Conservation (phyloP, 2,329 filamentous ascomycete genomes). For the Aspergillus alliaceus region DNA sequence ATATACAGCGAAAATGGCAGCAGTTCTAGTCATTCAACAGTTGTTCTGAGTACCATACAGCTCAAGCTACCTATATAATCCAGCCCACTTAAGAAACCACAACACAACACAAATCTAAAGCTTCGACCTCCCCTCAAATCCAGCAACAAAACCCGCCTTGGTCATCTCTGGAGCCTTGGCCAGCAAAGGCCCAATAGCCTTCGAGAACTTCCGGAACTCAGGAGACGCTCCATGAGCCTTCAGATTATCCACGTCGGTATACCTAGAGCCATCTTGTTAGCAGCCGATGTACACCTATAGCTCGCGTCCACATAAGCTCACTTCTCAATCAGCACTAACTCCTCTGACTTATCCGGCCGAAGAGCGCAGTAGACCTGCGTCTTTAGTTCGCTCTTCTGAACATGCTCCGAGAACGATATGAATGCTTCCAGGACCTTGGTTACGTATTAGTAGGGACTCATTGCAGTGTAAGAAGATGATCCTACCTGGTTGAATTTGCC, state of each 20-base stretch:
- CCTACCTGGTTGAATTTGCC: slow-evolving; percentile 20
- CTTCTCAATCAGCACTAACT: slow-evolving; percentile 22
- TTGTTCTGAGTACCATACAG: not conserved
- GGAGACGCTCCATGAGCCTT: slow-evolving; percentile 15
- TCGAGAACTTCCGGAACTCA: slow-evolving; percentile 18
- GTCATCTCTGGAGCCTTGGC: slow-evolving; percentile 17
- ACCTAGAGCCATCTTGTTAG: slow-evolving; percentile 6
- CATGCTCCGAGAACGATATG: slow-evolving; percentile 15
- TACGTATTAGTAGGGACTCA: not conserved
- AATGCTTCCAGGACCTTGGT: slow-evolving; percentile 16
- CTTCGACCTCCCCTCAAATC: slow-evolving; percentile 21
- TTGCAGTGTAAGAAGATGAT: not conserved
- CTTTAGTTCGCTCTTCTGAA: slow-evolving; percentile 18
- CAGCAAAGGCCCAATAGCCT: slow-evolving; percentile 12
- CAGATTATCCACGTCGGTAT: slow-evolving; percentile 16
- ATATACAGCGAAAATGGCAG: not conserved
- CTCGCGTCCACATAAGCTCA: slow-evolving; percentile 1
- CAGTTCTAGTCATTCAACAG: not conserved
- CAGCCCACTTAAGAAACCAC: not conserved
- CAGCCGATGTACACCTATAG: not conserved
- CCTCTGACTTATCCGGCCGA: slow-evolving; percentile 14
- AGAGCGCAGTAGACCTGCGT: slow-evolving; percentile 23
- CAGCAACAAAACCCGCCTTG: slow-evolving; percentile 13
- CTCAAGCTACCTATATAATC: not conserved
- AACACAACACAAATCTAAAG: slow-evolving; percentile 9